phyloP scores from a whole-genome alignment of 768 basidiomycete species.

The Phanerochaete carnosa region DNA sequence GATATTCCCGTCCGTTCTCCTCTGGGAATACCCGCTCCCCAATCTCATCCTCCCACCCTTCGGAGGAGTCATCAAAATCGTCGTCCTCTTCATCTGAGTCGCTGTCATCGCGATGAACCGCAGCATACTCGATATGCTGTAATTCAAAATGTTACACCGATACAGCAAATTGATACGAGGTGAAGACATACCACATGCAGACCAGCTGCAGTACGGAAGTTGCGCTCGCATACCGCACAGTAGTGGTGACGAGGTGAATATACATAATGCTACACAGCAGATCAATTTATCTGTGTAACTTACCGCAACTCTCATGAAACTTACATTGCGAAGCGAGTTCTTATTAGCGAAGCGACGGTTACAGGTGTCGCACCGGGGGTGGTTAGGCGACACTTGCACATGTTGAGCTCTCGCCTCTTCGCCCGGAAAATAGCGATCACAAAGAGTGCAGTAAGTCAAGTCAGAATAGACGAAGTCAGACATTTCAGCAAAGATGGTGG shows the following conservation, averaged over 20 bases:
- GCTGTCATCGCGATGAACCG: slow-evolving; percentile 26
- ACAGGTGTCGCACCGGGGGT: slow-evolving; percentile 30
- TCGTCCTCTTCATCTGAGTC: slow-evolving; percentile 20
- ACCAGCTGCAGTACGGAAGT: slow-evolving; percentile 27
- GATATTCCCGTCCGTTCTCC: slow-evolving; percentile 13
- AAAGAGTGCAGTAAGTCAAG: slow-evolving; percentile 31
- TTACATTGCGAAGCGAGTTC: slow-evolving; percentile 29
- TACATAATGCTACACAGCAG: slow-evolving; percentile 24
- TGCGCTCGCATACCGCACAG: slow-evolving; percentile 28
- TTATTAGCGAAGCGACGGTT: slow-evolving; percentile 29
- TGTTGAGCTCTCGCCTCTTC: slow-evolving; percentile 26
- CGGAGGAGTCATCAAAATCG: slow-evolving; percentile 15
- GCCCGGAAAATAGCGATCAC: slow-evolving; percentile 31
- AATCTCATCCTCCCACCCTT: slow-evolving; percentile 31
- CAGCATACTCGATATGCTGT: slow-evolving; percentile 28
- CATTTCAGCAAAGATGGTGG: not conserved
- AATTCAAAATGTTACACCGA: not conserved
- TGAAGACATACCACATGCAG: slow-evolving; percentile 23
- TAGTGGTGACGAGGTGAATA: slow-evolving; percentile 28
- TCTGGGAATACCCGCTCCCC: slow-evolving; percentile 22
- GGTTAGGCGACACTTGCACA: slow-evolving; percentile 24
- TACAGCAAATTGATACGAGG: not conserved
- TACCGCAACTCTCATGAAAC: not conserved
- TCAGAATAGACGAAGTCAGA: slow-evolving; percentile 13
- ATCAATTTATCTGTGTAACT: not conserved